Evolutionary conservation across 306 rosid species (phyloP).

Genomic region (Corylus avellana): DNA sequence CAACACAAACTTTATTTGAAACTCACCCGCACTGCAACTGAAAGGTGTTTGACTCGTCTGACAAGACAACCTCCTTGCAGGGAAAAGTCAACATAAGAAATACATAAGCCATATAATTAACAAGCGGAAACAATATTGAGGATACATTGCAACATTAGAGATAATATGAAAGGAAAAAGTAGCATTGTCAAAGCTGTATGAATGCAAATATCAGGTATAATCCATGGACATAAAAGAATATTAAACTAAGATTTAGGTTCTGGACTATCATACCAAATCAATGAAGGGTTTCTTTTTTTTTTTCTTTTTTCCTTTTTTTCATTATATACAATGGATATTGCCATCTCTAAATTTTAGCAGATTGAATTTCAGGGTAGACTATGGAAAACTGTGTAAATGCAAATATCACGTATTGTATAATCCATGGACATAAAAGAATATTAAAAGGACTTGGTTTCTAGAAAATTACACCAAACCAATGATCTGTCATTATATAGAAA

Average conservation of each 20-base stretch:
- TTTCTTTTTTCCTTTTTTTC: too few relatives aligned
- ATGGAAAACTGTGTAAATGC: background rate
- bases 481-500: background rate
- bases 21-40: conserved; percentile 44
- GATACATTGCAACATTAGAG: conserved; percentile 8
- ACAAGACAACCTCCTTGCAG: conserved; percentile 31
- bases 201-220: background rate
- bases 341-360: too few relatives aligned
- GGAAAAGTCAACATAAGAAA: conserved; percentile 23
- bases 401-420: background rate
- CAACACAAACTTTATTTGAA: conserved; percentile 2
- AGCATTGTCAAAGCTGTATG: background rate
- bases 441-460: background rate
- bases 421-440: background rate
- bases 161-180: background rate
- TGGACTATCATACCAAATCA: background rate
- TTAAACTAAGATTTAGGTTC: background rate
- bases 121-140: background rate
- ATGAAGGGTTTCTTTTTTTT: background rate
- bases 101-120: conserved; percentile 5
- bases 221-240: background rate
- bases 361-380: too few relatives aligned
- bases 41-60: conserved; percentile 51
- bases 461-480: background rate
- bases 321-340: too few relatives aligned